A percentile compares a stretch with the other conserved stretches of the same genome.
Evolutionary conservation across 306 rosid species (phyloP).

Genomic region (Gastrolobium bilobum): DNA sequence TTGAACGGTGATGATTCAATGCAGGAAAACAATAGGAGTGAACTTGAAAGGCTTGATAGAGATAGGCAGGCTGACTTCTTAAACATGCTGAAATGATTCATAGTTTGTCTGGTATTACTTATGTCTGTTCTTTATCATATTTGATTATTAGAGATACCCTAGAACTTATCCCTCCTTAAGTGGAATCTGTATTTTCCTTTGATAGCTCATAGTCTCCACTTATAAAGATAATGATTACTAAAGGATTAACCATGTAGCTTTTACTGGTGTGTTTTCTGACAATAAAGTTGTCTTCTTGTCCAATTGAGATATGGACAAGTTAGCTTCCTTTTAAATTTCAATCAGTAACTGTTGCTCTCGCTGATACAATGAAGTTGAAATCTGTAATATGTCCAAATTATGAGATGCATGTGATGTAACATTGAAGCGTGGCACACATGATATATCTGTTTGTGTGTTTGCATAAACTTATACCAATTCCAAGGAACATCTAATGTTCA

Average conservation of each 20-base stretch:
- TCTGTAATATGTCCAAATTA: too few relatives aligned
- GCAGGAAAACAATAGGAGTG: constrained; percentile 94
- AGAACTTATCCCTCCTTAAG: not conserved
- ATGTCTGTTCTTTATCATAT: not conserved
- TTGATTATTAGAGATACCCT: too few relatives aligned
- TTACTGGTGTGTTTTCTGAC: not conserved
- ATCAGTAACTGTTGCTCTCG: too few relatives aligned
- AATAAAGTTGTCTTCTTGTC: not conserved
- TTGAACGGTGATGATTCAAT: constrained; percentile 43
- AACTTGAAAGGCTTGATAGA: constrained; percentile 86
- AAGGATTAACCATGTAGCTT: not conserved
- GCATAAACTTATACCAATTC: not conserved
- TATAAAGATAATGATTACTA: not conserved
- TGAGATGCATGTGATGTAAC: too few relatives aligned
- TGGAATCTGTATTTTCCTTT: constrained; percentile 33
- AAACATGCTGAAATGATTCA: constrained; percentile 92
- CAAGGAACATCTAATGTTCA: not conserved
- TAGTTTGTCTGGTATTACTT: constrained; percentile 81
- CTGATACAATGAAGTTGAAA: too few relatives aligned
- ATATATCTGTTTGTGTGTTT: too few relatives aligned
- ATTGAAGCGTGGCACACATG: too few relatives aligned
- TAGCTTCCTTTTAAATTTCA: too few relatives aligned
- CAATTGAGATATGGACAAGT: too few relatives aligned
- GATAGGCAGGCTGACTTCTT: constrained; percentile 85
- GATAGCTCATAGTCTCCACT: not conserved